phyloP scores from a whole-genome alignment of 1,139 yeast species.

The Sugiyamaella pinicola region DNA sequence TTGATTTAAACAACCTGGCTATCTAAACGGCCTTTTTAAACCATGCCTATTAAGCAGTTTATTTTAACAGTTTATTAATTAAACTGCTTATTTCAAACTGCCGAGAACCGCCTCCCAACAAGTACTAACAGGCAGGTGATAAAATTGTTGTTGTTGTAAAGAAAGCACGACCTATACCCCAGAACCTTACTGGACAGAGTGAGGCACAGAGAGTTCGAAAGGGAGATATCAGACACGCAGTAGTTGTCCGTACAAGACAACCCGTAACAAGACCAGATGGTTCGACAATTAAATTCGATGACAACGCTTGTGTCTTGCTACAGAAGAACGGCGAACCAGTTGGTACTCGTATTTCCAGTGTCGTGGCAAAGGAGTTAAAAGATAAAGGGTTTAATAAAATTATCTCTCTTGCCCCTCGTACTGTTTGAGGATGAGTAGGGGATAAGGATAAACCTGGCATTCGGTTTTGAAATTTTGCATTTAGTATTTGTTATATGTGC shows the following conservation, averaged over 20 bases:
- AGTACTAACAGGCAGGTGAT: conserved; percentile 48
- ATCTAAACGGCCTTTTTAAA: no score
- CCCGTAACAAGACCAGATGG: conserved; percentile 88
- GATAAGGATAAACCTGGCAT: not conserved
- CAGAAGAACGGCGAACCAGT: conserved; percentile 92
- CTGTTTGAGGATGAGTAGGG: conserved; percentile 51
- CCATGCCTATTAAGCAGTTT: no score
- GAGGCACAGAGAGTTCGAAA: conserved; percentile 75
- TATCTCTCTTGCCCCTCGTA: conserved; percentile 88
- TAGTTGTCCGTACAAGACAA: conserved; percentile 89
- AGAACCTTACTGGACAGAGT: conserved; percentile 45
- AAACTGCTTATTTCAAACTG: not conserved
- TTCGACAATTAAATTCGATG: conserved; percentile 82
- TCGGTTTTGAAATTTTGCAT: conserved; percentile 6
- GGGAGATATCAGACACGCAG: conserved; percentile 96
- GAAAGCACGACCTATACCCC: conserved; percentile 80
- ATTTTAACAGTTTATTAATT: not conserved
- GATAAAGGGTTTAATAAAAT: conserved; percentile 84
- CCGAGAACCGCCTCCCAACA: no score
- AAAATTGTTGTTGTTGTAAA: conserved; percentile 93
- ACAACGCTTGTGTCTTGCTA: conserved; percentile 93
- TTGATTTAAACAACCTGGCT: no score
- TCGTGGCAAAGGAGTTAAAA: conserved; percentile 88
- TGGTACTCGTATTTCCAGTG: conserved; percentile 90
- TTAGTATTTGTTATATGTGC: not conserved